These are phyloP conservation scores for Mycena albidolilacea DNA, from an alignment of 768 basidiomycete species.

Conservation along the genomic window DNA sequence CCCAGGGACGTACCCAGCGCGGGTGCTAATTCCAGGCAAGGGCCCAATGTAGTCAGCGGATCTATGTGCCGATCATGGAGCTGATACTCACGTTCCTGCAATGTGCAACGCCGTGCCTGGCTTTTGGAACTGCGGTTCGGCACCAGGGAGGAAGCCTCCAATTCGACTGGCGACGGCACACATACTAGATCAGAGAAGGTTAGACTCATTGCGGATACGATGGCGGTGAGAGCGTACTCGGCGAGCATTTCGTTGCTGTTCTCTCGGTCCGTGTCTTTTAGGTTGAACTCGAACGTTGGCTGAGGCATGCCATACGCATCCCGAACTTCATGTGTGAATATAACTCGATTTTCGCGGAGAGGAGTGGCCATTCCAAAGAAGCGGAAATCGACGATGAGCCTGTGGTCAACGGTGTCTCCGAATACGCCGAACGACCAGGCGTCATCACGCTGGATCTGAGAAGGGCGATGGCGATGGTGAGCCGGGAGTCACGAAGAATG, in stretches of 20 bases:
- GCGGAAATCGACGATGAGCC: not conserved
- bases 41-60: not conserved
- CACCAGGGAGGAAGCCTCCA: not conserved
- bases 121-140: not conserved
- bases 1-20: not conserved
- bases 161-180: not conserved
- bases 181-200: not conserved
- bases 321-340: not conserved
- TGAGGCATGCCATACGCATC: constrained; percentile 1
- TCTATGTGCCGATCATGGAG: not conserved
- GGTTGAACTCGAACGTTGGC: not conserved
- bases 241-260: constrained; percentile 1
- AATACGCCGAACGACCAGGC: not conserved
- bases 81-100: constrained; percentile 1
- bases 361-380: constrained; percentile 1
- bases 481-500: not conserved
- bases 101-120: constrained; percentile 1
- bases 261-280: not conserved
- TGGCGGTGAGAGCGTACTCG: not conserved
- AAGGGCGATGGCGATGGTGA: not conserved
- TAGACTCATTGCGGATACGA: not conserved
- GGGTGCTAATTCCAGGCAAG: not conserved
- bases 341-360: not conserved
- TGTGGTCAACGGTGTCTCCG: not conserved
- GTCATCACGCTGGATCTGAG: not conserved